Conservation (phyloP, 2,329 filamentous ascomycete genomes). For the Diaporthe capsici region DNA sequence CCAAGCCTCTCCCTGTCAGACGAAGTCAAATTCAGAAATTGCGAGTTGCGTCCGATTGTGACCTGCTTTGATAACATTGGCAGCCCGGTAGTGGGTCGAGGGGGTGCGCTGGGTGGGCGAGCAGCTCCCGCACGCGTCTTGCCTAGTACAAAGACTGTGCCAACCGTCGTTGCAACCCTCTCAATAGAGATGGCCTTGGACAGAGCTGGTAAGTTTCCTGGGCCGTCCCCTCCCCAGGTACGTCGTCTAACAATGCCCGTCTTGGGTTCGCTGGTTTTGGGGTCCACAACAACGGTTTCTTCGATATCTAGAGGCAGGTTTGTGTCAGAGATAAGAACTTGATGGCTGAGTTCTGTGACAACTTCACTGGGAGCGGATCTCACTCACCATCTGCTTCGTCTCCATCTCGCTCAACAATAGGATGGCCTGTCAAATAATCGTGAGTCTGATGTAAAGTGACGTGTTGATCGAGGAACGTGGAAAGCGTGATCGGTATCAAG, state of each 20-base stretch:
- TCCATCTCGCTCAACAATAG: conserved; percentile 19
- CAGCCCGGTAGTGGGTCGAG: conserved; percentile 7
- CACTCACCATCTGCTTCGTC: conserved; percentile 14
- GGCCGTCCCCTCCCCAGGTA: conserved; percentile 16
- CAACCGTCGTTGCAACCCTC: conserved; percentile 51
- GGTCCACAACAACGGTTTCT: neutral
- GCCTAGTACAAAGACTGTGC: conserved; percentile 39
- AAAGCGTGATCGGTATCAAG: neutral
- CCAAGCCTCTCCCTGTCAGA: conserved; percentile 61
- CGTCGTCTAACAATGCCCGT: conserved; percentile 5
- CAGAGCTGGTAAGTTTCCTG: conserved; percentile 36
- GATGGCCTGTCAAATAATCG: neutral
- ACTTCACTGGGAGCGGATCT: neutral
- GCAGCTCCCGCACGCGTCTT: conserved; percentile 15
- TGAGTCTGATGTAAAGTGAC: neutral
- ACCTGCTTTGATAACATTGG: conserved; percentile 55
- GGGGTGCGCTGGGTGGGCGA: neutral
- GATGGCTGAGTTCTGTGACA: neutral
- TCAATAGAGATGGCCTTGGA: conserved; percentile 44
- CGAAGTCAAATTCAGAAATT: conserved; percentile 53
- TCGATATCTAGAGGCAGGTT: neutral
- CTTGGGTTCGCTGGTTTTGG: neutral
- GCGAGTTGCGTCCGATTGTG: conserved; percentile 60
- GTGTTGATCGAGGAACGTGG: neutral
- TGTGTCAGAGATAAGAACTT: neutral